Evolutionary conservation across 139 green algal species (phyloP).

Genomic region (Gonium pectorale): DNA sequence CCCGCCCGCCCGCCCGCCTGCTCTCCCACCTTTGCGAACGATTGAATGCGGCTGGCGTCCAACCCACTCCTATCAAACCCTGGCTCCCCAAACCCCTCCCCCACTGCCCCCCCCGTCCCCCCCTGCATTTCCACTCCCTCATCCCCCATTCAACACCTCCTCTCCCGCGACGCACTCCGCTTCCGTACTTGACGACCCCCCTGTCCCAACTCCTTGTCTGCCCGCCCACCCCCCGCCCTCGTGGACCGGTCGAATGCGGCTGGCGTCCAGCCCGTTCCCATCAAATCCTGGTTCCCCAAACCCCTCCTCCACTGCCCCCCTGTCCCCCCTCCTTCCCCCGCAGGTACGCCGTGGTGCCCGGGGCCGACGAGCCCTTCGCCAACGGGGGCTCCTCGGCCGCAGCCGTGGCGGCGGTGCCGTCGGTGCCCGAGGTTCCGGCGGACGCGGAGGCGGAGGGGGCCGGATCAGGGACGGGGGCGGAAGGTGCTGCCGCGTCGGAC

Average conservation of each 20-base stretch:
- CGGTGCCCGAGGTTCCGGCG: not conserved
- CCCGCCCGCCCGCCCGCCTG: too few relatives aligned
- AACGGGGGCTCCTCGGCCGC: not conserved
- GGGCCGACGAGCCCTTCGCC: conserved; percentile 30
- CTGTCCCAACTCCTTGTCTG: too few relatives aligned
- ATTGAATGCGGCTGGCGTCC: not conserved
- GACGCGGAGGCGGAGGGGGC: not conserved
- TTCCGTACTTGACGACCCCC: too few relatives aligned
- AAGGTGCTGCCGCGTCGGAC: not conserved
- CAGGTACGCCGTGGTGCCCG: conserved; percentile 45
- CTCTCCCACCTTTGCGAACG: too few relatives aligned
- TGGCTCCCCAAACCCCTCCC: too few relatives aligned
- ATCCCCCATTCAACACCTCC: too few relatives aligned
- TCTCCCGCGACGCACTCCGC: too few relatives aligned
- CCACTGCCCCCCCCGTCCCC: too few relatives aligned
- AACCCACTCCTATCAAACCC: not conserved
- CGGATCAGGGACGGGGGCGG: not conserved
- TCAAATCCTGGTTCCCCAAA: not conserved
- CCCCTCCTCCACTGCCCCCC: not conserved
- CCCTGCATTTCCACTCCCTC: too few relatives aligned
- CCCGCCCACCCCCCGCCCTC: too few relatives aligned
- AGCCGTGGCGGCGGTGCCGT: not conserved
- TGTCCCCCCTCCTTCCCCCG: not conserved
- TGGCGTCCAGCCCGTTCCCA: not conserved
- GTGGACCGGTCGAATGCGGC: not conserved